Conservation (phyloP, 352 stramenopile genomes). For the Nothophytophthora sp. region DNA sequence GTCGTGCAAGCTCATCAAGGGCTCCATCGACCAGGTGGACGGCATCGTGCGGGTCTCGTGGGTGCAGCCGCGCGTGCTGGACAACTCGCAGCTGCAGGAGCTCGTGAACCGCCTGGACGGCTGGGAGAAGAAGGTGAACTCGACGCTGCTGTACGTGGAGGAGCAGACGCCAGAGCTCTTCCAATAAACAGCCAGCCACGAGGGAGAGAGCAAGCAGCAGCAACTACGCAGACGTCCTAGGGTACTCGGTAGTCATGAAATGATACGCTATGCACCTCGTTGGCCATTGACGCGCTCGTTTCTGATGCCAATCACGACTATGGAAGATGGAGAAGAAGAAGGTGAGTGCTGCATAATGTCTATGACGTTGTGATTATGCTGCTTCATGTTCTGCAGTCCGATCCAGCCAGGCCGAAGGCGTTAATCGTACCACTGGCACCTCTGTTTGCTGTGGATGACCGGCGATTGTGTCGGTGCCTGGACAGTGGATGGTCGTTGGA, state of each 20-base stretch:
- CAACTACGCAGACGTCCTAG: conserved; percentile 7
- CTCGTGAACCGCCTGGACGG: conserved; percentile 65
- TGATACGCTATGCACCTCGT: not conserved
- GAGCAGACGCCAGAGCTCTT: conserved; percentile 88
- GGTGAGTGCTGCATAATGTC: not conserved
- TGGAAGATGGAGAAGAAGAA: not conserved
- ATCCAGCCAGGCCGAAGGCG: no score
- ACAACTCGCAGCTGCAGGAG: conserved; percentile 79
- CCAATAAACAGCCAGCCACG: conserved; percentile 42
- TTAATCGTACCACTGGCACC: conserved; percentile 59
- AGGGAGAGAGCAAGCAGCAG: conserved; percentile 4
- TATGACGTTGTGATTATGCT: not conserved
- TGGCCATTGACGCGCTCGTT: not conserved
- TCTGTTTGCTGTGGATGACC: conserved; percentile 37
- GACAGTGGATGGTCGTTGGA: conserved; percentile 17
- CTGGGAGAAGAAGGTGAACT: conserved; percentile 87
- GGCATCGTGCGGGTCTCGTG: conserved; percentile 94
- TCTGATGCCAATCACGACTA: no score
- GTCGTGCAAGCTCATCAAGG: conserved; percentile 95
- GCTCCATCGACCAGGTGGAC: conserved; percentile 93
- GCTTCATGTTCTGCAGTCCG: no score
- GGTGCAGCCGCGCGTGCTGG: conserved; percentile 92
- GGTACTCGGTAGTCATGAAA: not conserved
- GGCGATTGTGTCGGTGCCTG: conserved; percentile 11
- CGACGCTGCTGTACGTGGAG: conserved; percentile 83